Percentiles rank a stretch among this genome's conserved stretches.
Conservation (phyloP, 2,329 filamentous ascomycete species). For the Daldinia sp. region DNA sequence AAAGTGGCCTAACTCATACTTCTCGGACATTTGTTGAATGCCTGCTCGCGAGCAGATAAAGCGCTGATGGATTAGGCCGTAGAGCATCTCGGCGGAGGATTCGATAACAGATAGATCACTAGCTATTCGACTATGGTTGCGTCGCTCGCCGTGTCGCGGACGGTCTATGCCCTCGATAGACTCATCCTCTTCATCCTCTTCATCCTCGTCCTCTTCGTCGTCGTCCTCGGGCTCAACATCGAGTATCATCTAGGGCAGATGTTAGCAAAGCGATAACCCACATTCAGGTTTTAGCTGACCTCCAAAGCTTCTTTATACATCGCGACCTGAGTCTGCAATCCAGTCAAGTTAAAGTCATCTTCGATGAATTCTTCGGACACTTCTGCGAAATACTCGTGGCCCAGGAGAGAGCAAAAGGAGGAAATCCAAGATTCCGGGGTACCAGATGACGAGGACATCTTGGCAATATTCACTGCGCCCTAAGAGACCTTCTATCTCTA, state of each 20-base stretch:
- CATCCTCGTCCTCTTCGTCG: slow-evolving; percentile 84
- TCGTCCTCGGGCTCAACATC: slow-evolving; percentile 97
- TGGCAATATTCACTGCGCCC: slow-evolving; percentile 39
- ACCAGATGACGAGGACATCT: slow-evolving; percentile 71
- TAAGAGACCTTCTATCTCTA: neutral
- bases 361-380: slow-evolving; percentile 99
- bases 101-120: slow-evolving; percentile 96
- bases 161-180: slow-evolving; percentile 73
- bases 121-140: slow-evolving; percentile 85
- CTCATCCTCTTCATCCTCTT: slow-evolving; percentile 79
- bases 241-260: slow-evolving; percentile 80
- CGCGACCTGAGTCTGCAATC: slow-evolving; percentile 91
- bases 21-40: slow-evolving; percentile 99
- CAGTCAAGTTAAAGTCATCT: slow-evolving; percentile 99
- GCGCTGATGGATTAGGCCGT: slow-evolving; percentile 97
- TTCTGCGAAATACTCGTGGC: slow-evolving; percentile 99
- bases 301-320: slow-evolving; percentile 99
- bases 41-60: slow-evolving; percentile 97
- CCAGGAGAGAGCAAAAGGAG: slow-evolving; percentile 93
- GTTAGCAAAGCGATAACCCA: slow-evolving; percentile 37
- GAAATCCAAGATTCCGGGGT: slow-evolving; percentile 94
- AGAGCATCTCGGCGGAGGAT: slow-evolving; percentile 96
- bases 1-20: slow-evolving; percentile 97
- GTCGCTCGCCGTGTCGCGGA: slow-evolving; percentile 70
- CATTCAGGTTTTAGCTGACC: slow-evolving; percentile 56